phyloP scores from a whole-genome alignment of 306 rosid species.

The Corylus avellana region DNA sequence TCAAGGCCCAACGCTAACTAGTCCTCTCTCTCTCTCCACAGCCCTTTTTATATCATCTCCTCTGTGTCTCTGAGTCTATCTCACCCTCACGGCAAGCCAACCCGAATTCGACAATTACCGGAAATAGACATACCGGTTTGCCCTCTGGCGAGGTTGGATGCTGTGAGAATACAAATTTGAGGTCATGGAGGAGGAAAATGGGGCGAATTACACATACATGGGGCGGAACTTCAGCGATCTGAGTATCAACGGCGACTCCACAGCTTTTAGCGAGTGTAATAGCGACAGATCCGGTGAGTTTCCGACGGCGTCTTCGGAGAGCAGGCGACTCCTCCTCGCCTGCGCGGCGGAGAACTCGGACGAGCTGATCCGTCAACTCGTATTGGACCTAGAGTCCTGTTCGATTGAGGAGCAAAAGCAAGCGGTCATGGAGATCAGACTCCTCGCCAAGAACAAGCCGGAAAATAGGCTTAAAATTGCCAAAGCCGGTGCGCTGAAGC shows the following conservation, averaged over 20 bases:
- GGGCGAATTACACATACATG: constrained; percentile 42
- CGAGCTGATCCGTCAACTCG: constrained; percentile 72
- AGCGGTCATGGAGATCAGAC: constrained; percentile 92
- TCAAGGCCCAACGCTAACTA: constrained; percentile 20
- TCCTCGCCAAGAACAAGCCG: constrained; percentile 79
- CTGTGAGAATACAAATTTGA: not conserved
- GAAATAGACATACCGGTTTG: not conserved
- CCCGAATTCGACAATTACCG: not conserved
- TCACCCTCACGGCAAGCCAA: not conserved
- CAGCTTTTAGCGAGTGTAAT: constrained; percentile 93
- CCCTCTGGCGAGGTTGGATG: constrained; percentile 17
- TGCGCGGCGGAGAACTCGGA: constrained; percentile 85
- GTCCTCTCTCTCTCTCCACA: constrained; percentile 27
- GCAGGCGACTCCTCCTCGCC: constrained; percentile 57
- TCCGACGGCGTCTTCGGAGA: constrained; percentile 57
- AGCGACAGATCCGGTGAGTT: constrained; percentile 98
- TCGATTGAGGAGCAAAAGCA: constrained; percentile 85
- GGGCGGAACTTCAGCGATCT: constrained; percentile 60
- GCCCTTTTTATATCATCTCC: constrained; percentile 9
- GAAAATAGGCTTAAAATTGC: constrained; percentile 85
- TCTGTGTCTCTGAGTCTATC: not conserved
- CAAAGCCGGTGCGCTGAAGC: constrained; percentile 72
- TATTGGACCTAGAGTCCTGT: constrained; percentile 61
- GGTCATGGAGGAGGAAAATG: constrained; percentile 57
- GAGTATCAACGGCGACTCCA: constrained; percentile 49